These are phyloP conservation scores for Globisporangium canariense DNA, from an alignment of 352 stramenopile species.

Conservation along the genomic window DNA sequence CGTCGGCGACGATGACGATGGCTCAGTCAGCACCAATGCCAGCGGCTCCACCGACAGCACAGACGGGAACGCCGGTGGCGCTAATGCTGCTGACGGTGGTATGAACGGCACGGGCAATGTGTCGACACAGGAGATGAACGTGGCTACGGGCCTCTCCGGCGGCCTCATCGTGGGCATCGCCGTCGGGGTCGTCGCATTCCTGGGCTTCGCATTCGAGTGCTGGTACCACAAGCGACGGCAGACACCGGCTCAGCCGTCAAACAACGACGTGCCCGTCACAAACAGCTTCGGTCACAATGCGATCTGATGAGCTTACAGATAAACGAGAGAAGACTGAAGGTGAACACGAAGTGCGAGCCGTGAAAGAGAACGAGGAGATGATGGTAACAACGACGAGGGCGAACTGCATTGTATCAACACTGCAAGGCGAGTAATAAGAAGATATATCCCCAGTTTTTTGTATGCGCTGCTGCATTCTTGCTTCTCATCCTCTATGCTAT, in stretches of 20 bases:
- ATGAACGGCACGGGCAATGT: constrained; percentile 17
- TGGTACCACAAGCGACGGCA: constrained; percentile 67
- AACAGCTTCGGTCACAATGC: constrained; percentile 6
- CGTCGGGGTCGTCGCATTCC: constrained; percentile 57
- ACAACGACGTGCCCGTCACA: constrained; percentile 4
- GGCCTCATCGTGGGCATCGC: constrained; percentile 69
- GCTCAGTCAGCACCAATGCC: constrained; percentile 11
- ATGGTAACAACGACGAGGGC: neutral
- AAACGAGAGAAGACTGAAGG: neutral
- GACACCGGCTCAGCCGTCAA: constrained; percentile 12
- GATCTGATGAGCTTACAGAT: neutral
- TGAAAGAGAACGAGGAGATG: neutral
- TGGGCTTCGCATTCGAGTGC: constrained; percentile 74
- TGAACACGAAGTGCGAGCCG: neutral
- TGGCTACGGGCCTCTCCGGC: constrained; percentile 51
- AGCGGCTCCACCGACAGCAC: constrained; percentile 14
- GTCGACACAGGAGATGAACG: constrained; percentile 51
- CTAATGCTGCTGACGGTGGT: neutral
- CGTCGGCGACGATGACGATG: constrained; percentile 16
- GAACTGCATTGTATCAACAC: neutral
- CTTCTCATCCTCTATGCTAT: neutral
- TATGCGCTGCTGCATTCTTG: neutral
- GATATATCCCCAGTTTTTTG: neutral
- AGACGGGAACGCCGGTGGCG: neutral
- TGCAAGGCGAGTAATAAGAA: neutral